Conservation (phyloP, 306 rosid species). For the Dalbergia oliveri region DNA sequence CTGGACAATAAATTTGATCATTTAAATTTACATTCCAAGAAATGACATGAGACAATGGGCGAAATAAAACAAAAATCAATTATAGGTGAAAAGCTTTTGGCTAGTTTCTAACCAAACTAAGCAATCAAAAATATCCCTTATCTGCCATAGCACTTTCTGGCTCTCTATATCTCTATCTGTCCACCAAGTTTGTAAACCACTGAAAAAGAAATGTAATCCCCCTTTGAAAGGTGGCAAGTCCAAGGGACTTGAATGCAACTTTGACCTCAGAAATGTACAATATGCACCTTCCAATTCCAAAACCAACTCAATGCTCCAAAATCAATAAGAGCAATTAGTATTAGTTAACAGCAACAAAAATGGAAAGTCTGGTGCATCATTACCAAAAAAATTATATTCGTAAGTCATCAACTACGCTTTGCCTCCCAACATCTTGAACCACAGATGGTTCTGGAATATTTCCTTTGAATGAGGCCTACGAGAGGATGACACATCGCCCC, state of each 20-base stretch:
- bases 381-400: slow-evolving; percentile 57
- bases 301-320: slow-evolving; percentile 28
- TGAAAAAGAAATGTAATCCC: slow-evolving; percentile 44
- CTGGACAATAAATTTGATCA: slow-evolving; percentile 55
- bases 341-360: slow-evolving; percentile 51
- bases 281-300: slow-evolving; percentile 45
- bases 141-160: slow-evolving; percentile 50
- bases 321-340: slow-evolving; percentile 44
- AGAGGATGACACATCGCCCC: slow-evolving; percentile 70
- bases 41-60: slow-evolving; percentile 45
- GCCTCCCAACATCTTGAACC: slow-evolving; percentile 55
- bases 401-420: slow-evolving; percentile 48
- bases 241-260: slow-evolving; percentile 37
- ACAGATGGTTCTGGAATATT: slow-evolving; percentile 81
- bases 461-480: slow-evolving; percentile 73
- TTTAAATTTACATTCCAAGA: slow-evolving; percentile 65
- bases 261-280: slow-evolving; percentile 48
- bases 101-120: slow-evolving; percentile 62
- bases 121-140: slow-evolving; percentile 59
- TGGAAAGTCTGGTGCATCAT: slow-evolving; percentile 47
- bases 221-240: slow-evolving; percentile 30
- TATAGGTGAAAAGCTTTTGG: slow-evolving; percentile 63
- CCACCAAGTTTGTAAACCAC: slow-evolving; percentile 23
- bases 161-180: slow-evolving; percentile 39
- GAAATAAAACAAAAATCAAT: slow-evolving; percentile 52